Evolutionary conservation across 192 early-diverging fungal species (phyloP).

Genomic region (Dissophora ornata): DNA sequence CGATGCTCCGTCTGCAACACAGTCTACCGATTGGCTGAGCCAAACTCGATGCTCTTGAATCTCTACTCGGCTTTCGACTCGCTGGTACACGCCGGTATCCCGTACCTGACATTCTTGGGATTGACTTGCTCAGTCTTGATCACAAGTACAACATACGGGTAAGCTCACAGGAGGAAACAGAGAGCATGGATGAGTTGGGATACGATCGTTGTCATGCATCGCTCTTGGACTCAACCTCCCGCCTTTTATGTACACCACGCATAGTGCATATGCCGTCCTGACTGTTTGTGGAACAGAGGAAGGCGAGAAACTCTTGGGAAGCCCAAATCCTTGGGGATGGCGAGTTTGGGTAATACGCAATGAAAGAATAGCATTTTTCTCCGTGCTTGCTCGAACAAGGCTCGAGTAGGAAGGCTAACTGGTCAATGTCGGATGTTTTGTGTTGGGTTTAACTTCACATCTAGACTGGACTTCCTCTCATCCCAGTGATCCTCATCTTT

Average conservation of each 20-base stretch:
- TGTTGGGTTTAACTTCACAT: not conserved
- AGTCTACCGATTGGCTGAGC: slow-evolving; percentile 69
- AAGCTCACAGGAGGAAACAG: no score
- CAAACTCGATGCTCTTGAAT: slow-evolving; percentile 60
- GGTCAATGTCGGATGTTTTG: not conserved
- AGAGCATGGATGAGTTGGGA: no score
- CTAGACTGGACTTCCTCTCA: slow-evolving; percentile 59
- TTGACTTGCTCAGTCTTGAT: slow-evolving; percentile 71
- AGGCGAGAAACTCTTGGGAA: slow-evolving; percentile 67
- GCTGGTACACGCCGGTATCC: slow-evolving; percentile 67
- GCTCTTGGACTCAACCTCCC: no score
- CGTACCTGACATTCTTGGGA: slow-evolving; percentile 70
- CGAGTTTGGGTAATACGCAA: slow-evolving; percentile 69
- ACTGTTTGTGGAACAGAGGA: slow-evolving; percentile 72
- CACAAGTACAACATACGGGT: slow-evolving; percentile 75
- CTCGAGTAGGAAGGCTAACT: not conserved
- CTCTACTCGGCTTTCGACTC: slow-evolving; percentile 64
- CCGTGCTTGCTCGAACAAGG: no score
- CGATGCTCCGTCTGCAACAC: slow-evolving; percentile 78
- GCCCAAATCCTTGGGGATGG: slow-evolving; percentile 69
- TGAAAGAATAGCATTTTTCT: no score
- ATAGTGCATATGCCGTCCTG: slow-evolving; percentile 72
- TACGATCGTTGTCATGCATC: no score
- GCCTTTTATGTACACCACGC: not conserved
- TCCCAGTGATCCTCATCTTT: slow-evolving; percentile 71